Conservation (phyloP, 2,329 filamentous ascomycete genomes). For the Talaromyces sp. region DNA sequence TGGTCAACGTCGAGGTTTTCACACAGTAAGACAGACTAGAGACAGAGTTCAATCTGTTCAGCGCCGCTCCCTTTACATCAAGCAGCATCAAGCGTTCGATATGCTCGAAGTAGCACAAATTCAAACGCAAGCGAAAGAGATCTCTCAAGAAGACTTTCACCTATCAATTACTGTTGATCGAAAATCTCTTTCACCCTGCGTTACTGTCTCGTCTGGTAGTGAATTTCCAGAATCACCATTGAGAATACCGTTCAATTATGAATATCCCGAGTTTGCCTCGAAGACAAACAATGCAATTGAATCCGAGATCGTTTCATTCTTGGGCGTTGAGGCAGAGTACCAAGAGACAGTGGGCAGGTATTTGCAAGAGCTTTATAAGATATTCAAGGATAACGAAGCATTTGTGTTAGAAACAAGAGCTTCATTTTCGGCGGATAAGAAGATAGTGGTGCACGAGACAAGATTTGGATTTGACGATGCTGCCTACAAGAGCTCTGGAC, state of each 20-base stretch:
- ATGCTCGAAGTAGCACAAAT: slow-evolving; percentile 55
- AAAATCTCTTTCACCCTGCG: slow-evolving; percentile 58
- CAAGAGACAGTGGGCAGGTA: slow-evolving; percentile 48
- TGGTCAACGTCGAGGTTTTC: slow-evolving; percentile 50
- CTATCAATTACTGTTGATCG: slow-evolving; percentile 66
- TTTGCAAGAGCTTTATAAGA: slow-evolving; percentile 53
- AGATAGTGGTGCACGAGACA: slow-evolving; percentile 52
- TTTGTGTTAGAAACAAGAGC: slow-evolving; percentile 57
- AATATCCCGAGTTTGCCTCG: slow-evolving; percentile 44
- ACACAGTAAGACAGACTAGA: slow-evolving; percentile 41
- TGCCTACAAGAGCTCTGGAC: slow-evolving; percentile 59
- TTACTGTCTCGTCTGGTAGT: slow-evolving; percentile 57
- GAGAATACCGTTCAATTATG: slow-evolving; percentile 63
- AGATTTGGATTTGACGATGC: slow-evolving; percentile 68
- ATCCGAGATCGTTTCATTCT: slow-evolving; percentile 41
- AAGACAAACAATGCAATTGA: slow-evolving; percentile 38
- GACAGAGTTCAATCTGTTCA: slow-evolving; percentile 30
- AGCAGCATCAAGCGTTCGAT: slow-evolving; percentile 52
- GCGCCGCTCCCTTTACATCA: slow-evolving; percentile 55
- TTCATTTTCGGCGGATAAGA: slow-evolving; percentile 39
- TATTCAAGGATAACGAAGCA: slow-evolving; percentile 65
- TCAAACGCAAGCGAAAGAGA: slow-evolving; percentile 38
- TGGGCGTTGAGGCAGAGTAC: slow-evolving; percentile 52
- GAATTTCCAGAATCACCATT: slow-evolving; percentile 45
- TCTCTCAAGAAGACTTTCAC: slow-evolving; percentile 45